Evolutionary conservation across 371 early-diverging fungal species (phyloP).

Genomic region (Coemansia sp.): DNA sequence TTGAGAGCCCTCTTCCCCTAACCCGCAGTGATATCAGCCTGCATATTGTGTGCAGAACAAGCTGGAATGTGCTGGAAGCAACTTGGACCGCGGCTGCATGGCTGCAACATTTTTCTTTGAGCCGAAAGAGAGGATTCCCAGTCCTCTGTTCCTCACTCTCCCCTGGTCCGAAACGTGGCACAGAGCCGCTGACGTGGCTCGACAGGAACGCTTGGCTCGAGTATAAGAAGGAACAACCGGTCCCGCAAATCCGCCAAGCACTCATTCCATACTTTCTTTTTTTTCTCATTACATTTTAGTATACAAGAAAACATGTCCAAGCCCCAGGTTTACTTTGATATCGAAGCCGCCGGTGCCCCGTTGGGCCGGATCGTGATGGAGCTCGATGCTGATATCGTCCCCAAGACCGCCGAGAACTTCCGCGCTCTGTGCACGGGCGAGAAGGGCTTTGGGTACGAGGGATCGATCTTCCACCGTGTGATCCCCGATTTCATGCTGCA

Average conservation of each 20-base stretch:
- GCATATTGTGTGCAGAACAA: background rate
- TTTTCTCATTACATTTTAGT: background rate
- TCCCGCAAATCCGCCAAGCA: background rate
- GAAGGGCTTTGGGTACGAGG: conserved; percentile 83
- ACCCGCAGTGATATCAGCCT: background rate
- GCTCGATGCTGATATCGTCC: conserved; percentile 86
- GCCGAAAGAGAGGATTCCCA: conserved; percentile 1
- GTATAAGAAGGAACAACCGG: background rate
- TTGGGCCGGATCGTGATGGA: conserved; percentile 94
- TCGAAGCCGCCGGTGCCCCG: conserved; percentile 68
- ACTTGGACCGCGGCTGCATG: background rate
- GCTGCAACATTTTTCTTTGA: background rate
- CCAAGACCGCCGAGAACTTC: conserved; percentile 98
- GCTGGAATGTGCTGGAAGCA: background rate
- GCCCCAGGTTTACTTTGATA: conserved; percentile 82
- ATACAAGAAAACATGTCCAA: conserved; percentile 18
- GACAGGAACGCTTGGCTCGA: background rate
- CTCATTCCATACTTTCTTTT: background rate
- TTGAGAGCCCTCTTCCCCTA: conserved; percentile 7
- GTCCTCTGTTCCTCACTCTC: background rate
- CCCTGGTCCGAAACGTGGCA: conserved; percentile 9
- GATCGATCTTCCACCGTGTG: conserved; percentile 89
- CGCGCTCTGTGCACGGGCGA: conserved; percentile 68
- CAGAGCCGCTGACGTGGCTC: background rate
- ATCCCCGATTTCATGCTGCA: conserved; percentile 99